Base-by-base conservation (phyloP, 257 asterid genomes). In the Solanum rostratum region DNA sequence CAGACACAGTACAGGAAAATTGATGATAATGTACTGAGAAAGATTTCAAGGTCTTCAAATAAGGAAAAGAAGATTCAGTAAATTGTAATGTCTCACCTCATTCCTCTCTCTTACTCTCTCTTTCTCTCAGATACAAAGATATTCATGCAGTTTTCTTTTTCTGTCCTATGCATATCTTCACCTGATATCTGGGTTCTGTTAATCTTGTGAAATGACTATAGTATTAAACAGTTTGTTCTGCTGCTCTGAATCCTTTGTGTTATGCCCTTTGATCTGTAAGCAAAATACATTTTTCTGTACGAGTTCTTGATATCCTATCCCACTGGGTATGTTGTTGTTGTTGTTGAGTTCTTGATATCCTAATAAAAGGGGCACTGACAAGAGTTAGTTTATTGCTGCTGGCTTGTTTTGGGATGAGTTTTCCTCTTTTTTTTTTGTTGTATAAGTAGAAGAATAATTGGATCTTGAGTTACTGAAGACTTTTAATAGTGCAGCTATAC, bases 61-160 rank as follows among this genome's bases (percentile, higher is more conserved):
- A 95, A 94, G 92, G 89, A 90, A 84, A 94, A 93, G 92, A 95
- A 95, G 92, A 90, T 86, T 45, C 94, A 95, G 84, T 95, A 94
- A 92, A 82, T 52, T 55, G 89, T 65, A 45, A 84, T 92, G 90
- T 88, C 87, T 69, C 54, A 7, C 55, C 50, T 39, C 50, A 73
- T 79, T 50, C 60, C 65, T 83, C 79, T 85, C 20, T 54, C 66
- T 45, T 57, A 24, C 43, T 33, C 73, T 62, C 65, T 78, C 82
- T 70, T 45, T 52, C 82, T 29, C 59, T 60, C 27, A 82, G 70
- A 43, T 62, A 20, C 37, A 29, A 10, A 15, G 22, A 49, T 71
- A 66, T 81, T 70, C 81, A 81, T 82, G 45, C 84, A 43, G 10
- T 69, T 69, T 37, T 69, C 50, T 69, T 9, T 69, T 46, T 33